A percentile compares a stretch with the other conserved stretches of the same genome.
phyloP scores from a whole-genome alignment of 441 rosid genomes.

The Geranium incanum region DNA sequence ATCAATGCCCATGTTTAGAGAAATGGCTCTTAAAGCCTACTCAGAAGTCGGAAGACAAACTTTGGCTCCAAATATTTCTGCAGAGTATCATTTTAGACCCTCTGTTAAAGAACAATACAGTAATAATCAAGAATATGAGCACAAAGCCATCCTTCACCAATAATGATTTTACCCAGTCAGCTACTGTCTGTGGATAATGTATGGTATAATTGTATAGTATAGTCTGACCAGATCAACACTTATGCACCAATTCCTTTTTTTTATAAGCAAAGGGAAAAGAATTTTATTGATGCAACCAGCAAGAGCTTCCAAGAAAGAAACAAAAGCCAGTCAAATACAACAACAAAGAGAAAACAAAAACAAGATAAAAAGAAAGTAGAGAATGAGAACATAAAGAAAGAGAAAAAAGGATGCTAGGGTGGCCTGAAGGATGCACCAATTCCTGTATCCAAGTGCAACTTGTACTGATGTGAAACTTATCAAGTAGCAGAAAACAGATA shows the following conservation, averaged over 20 bases:
- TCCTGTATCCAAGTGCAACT: neutral
- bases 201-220: too few species aligned
- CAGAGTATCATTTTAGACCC: neutral
- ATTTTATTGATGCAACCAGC: too few species aligned
- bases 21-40: neutral
- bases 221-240: neutral
- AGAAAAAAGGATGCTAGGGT: too few species aligned
- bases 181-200: neutral
- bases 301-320: too few species aligned
- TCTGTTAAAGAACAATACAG: neutral
- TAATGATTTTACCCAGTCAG: neutral
- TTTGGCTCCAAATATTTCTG: neutral
- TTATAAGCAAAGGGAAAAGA: too few species aligned
- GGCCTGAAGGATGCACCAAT: too few species aligned
- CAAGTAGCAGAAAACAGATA: slow-evolving; percentile 6
- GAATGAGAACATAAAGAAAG: too few species aligned
- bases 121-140: neutral
- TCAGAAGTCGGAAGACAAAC: neutral
- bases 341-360: too few species aligned
- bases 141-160: neutral
- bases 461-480: neutral
- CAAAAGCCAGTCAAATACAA: too few species aligned
- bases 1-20: neutral
- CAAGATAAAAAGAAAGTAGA: too few species aligned
- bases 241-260: too few species aligned